These are phyloP conservation scores for Teratosphaeria pseudoeucalypti DNA, from an alignment of 2,329 filamentous ascomycete genomes.

Conservation along the genomic window DNA sequence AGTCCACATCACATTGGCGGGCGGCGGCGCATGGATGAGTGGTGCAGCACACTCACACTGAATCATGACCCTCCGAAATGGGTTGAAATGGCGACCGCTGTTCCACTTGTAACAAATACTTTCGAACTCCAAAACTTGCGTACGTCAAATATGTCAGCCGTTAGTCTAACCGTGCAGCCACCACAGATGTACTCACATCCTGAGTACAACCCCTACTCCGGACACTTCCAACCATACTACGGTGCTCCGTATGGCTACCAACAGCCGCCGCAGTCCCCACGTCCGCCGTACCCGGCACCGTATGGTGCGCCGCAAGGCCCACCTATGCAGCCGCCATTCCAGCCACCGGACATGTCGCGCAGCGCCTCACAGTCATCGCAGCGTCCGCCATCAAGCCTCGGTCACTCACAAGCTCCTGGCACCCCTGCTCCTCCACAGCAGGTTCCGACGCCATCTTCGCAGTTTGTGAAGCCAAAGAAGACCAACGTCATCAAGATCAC, in stretches of 20 bases:
- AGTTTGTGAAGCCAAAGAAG: constrained; percentile 52
- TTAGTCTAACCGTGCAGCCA: not conserved
- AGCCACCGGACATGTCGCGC: constrained; percentile 66
- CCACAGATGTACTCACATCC: constrained; percentile 43
- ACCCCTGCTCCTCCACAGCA: constrained; percentile 19
- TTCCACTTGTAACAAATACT: not conserved
- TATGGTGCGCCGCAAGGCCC: constrained; percentile 35
- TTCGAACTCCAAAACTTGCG: not conserved
- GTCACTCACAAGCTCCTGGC: constrained; percentile 41
- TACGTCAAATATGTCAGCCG: constrained; percentile 44
- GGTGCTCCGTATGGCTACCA: constrained; percentile 36
- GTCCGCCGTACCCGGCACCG: constrained; percentile 37
- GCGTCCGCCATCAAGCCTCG: constrained; percentile 49
- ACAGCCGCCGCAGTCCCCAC: constrained; percentile 35
- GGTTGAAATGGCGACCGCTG: not conserved
- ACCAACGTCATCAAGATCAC: constrained; percentile 75
- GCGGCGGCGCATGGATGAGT: not conserved
- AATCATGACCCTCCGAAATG: not conserved
- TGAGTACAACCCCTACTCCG: constrained; percentile 38
- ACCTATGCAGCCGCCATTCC: constrained; percentile 42
- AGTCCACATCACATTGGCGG: not conserved
- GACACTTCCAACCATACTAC: constrained; percentile 38
- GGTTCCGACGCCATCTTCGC: constrained; percentile 15
- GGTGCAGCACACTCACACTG: not conserved
- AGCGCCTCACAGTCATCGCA: constrained; percentile 68